Conservation (phyloP, 106 monocot genomes). For the Platanthera zijinensis region DNA sequence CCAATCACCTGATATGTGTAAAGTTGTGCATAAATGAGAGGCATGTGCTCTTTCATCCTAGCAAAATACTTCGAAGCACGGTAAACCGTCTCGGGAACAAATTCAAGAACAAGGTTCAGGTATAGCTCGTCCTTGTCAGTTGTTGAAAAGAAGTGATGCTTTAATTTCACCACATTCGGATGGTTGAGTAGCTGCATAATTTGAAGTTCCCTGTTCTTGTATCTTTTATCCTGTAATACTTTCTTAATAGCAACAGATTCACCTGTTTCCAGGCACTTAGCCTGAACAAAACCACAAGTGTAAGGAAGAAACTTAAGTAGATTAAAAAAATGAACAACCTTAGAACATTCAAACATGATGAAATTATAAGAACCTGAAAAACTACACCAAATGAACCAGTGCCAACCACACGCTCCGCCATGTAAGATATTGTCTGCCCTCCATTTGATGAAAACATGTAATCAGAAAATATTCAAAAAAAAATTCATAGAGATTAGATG, state of each 20-base stretch:
- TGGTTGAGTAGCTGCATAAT: conserved; percentile 73
- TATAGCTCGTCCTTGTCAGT: conserved; percentile 70
- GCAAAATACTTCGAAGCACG: conserved; percentile 50
- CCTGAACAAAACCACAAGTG: conserved; percentile 24
- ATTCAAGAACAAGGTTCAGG: conserved; percentile 84
- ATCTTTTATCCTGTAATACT: conserved; percentile 78
- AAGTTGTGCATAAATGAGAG: conserved; percentile 62
- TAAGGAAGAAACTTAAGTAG: neutral
- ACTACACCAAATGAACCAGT: conserved; percentile 93
- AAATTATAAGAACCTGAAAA: conserved; percentile 49
- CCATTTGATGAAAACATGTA: conserved; percentile 3
- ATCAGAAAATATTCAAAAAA: neutral
- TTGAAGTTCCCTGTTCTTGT: conserved; percentile 83
- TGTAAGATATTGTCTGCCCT: conserved; percentile 65
- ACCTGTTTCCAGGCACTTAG: conserved; percentile 72
- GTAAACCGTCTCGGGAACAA: conserved; percentile 69
- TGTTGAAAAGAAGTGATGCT: conserved; percentile 79
- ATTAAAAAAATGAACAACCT: neutral
- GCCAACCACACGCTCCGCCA: conserved; percentile 84
- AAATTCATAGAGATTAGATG: neutral
- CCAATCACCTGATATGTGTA: conserved; percentile 71
- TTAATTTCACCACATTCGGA: conserved; percentile 79
- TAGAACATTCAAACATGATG: neutral
- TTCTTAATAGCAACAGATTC: conserved; percentile 88
- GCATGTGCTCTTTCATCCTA: conserved; percentile 59